A percentile compares a stretch with the other conserved stretches of the same genome.
phyloP scores from a whole-genome alignment of 805 yeast genomes.

The Wickerhamiella sorbophila region DNA sequence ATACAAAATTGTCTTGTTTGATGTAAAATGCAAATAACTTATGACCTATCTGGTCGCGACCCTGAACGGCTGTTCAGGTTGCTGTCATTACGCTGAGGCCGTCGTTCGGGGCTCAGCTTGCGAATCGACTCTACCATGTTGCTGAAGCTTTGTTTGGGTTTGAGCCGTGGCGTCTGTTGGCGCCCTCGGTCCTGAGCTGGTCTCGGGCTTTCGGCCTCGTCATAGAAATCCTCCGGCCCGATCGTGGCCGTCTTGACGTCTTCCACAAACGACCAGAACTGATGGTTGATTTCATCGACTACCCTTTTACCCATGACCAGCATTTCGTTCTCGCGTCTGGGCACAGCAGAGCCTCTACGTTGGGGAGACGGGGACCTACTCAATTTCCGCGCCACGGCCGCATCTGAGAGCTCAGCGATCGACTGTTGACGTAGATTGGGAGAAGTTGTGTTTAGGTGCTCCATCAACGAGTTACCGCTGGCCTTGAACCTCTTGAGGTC shows the following conservation, averaged over 20 bases:
- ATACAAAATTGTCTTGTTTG: too few relatives aligned
- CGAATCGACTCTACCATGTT: neutral
- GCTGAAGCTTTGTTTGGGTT: neutral
- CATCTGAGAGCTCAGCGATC: constrained; percentile 6
- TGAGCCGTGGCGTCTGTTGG: neutral
- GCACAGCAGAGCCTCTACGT: neutral
- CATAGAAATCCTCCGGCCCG: constrained; percentile 20
- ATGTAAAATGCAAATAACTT: neutral
- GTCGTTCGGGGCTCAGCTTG: neutral
- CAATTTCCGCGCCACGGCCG: constrained; percentile 1
- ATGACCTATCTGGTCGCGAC: neutral
- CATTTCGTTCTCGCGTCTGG: constrained; percentile 13
- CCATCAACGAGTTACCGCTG: constrained; percentile 12
- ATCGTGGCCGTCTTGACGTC: constrained; percentile 25
- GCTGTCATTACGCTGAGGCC: neutral
- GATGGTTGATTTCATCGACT: constrained; percentile 24
- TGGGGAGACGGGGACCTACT: constrained; percentile 9
- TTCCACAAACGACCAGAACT: constrained; percentile 25
- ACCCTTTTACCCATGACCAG: constrained; percentile 22
- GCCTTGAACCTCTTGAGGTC: constrained; percentile 21
- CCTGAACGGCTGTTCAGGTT: neutral
- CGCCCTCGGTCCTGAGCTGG: neutral
- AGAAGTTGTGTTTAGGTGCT: neutral
- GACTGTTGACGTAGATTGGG: constrained; percentile 2
- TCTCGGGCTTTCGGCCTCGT: constrained; percentile 1